Evolutionary conservation across 495 filamentous ascomycete species (phyloP).

Genomic region (Penicillium samsonianum): DNA sequence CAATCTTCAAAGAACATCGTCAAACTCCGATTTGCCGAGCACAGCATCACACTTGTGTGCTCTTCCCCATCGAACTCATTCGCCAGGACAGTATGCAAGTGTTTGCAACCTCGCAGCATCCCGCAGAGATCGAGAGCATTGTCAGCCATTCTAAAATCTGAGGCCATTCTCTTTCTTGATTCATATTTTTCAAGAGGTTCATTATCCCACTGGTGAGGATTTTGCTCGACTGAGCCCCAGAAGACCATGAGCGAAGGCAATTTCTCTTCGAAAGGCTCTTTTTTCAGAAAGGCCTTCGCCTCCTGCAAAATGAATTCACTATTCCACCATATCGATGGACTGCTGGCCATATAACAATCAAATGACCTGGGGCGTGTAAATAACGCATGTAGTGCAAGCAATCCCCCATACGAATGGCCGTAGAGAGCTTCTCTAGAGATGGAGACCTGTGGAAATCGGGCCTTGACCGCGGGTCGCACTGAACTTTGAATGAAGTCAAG

Average conservation of each 20-base stretch:
- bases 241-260: slow-evolving; percentile 22
- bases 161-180: slow-evolving; percentile 45
- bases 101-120: slow-evolving; percentile 9
- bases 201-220: slow-evolving; percentile 36
- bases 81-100: slow-evolving; percentile 39
- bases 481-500: slow-evolving; percentile 27
- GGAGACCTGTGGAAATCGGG: slow-evolving; percentile 16
- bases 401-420: slow-evolving; percentile 32
- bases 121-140: slow-evolving; percentile 34
- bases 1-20: slow-evolving; percentile 28
- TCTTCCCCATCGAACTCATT: slow-evolving; percentile 36
- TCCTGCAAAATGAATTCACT: slow-evolving; percentile 17
- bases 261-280: slow-evolving; percentile 11
- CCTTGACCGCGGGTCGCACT: slow-evolving; percentile 22
- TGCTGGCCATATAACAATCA: slow-evolving; percentile 28
- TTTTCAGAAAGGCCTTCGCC: too few relatives aligned
- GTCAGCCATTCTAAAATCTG: slow-evolving; percentile 42
- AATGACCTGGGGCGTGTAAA: slow-evolving; percentile 27
- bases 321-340: slow-evolving; percentile 35
- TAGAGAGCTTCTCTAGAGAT: slow-evolving; percentile 24
- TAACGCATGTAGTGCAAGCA: slow-evolving; percentile 29
- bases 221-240: slow-evolving; percentile 38
- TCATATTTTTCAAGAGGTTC: slow-evolving; percentile 38
- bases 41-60: slow-evolving; percentile 29
- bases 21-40: slow-evolving; percentile 26